Base-by-base conservation (phyloP, 345 rosid species). In the Anacardium occidentale region DNA sequence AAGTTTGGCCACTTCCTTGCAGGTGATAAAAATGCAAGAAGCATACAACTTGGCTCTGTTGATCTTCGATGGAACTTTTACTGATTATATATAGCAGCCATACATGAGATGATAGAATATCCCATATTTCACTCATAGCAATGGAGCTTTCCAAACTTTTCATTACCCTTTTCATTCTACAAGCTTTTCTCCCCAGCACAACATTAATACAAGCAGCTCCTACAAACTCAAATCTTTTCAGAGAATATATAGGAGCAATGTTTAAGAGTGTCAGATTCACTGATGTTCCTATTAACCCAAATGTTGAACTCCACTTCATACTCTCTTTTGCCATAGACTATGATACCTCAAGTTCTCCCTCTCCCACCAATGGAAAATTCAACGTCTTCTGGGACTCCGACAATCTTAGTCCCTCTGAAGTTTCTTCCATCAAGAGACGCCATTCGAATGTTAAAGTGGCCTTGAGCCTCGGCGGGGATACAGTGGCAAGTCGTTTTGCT, bases 261-360 rank as follows among this genome's bases (percentile, higher is more conserved):
- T 75, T 75, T 77, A 72, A 78, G 2, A 60, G 66, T 34, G 81
- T 81, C n/a, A 74, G 22, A 42, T 75, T 81, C 75, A 63, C 74
- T 50, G 74, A 81, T 50, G 77, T 78, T 52, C 84, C 79, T 3
- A 50, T 81, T 24, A 64, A 71, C 22, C 66, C 74, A 0, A 70
- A 73, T 3, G 78, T 80, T 10, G 67, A 76, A 5, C 71, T 81
- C 64, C 81, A 77, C 72, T 81, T 75, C 77, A 75, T 81, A 66
- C 84, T 81, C 73, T 75, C 82, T 7, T 81, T 81, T 25, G 81
- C 84, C 72, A 78, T 81, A 20, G 82, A 81, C 68, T 78, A 78
- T 52, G 72, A 70, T 44, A 44, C 74, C 62, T 69, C 78, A 24
- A 66, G 67, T 3, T 61, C 64, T 18, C 67, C 81, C 13, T 70